Evolutionary conservation across 2,329 filamentous ascomycete genomes (phyloP), one percentile per base, ranked within the genome.

Genomic region (Lachnellula cervina): DNA sequence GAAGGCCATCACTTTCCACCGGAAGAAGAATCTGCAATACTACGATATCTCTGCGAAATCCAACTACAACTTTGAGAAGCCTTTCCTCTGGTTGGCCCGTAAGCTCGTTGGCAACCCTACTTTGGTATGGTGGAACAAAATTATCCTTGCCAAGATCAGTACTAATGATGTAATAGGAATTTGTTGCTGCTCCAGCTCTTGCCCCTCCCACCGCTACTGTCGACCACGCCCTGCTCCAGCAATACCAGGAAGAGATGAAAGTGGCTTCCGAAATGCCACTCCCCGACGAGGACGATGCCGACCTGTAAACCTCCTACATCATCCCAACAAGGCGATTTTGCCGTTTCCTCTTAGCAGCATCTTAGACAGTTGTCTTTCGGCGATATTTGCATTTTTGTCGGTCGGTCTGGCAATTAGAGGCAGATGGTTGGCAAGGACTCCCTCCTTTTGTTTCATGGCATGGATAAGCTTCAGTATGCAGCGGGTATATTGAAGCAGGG

Each of bases 31-130:
- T 80, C 87, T 99, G 52, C 94, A 99, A 80, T 99, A 97, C 86
- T 99, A 99, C 84, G 94, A 97, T 70, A 97, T 97, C 75, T 97
- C 91, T 43, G 94, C 94, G 78, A 99, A 97, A 83, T 97, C 92
- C 73, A 97, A 97, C 84, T 97, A 99, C 82, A 97, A 97, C 87
- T 97, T 97, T 77, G 93, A 97, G 87, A 99, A 97, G 86, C 93
- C 93, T 63, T 97, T 99, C 90, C 88, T 97, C 70, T 97, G 94
- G 94, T 88, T 99, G 70, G 93, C 92, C 68, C 87, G 94, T 76
- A 99, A 99, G 87, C 87, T 99, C 57, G 92, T 96, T 69, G 94
- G 93, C 77, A 97, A 97, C 83, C 81, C 90, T 70, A 76, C 79
- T 71, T 78, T 96, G 74, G 89, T 94, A 79, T 68, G 87, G 77